Conservation (phyloP, 495 filamentous ascomycete genomes). For the Amniculicola lignicola region DNA sequence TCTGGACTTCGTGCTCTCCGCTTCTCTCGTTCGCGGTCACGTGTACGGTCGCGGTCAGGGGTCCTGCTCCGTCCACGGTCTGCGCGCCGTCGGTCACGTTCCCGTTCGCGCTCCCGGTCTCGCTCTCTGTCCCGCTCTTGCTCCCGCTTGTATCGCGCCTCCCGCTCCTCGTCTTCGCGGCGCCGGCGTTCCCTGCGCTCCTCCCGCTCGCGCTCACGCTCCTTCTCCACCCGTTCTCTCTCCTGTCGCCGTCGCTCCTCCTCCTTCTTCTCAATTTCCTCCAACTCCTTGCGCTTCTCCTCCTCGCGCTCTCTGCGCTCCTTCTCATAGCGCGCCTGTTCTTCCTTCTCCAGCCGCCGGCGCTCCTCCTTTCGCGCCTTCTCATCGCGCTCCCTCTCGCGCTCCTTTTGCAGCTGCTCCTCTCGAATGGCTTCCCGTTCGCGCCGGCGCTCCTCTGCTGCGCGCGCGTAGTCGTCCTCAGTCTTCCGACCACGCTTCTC, state of each 20-base stretch:
- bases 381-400: slow-evolving; percentile 65
- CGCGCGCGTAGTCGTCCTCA: slow-evolving; percentile 74
- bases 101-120: slow-evolving; percentile 40
- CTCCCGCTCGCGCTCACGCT: slow-evolving; percentile 29
- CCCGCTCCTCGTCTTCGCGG: slow-evolving; percentile 14
- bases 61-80: slow-evolving; percentile 31
- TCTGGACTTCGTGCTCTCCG: slow-evolving; percentile 44
- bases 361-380: slow-evolving; percentile 61
- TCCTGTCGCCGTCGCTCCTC: slow-evolving; percentile 29
- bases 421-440: slow-evolving; percentile 63
- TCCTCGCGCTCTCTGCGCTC: slow-evolving; percentile 51
- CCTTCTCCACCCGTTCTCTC: slow-evolving; percentile 21
- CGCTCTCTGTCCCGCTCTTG: slow-evolving; percentile 14
- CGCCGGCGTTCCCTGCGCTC: slow-evolving; percentile 28
- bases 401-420: slow-evolving; percentile 61
- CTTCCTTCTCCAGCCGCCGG: slow-evolving; percentile 33
- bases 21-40: slow-evolving; percentile 36
- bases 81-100: slow-evolving; percentile 43
- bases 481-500: slow-evolving; percentile 68
- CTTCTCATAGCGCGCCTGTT: slow-evolving; percentile 61
- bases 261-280: slow-evolving; percentile 37
- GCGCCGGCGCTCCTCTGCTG: slow-evolving; percentile 63
- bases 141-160: slow-evolving; percentile 18
- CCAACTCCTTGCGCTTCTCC: slow-evolving; percentile 33
- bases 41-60: slow-evolving; percentile 31